These are phyloP conservation scores for Elongisporangium prolatum DNA, from an alignment of 352 stramenopile species.

Conservation along the genomic window DNA sequence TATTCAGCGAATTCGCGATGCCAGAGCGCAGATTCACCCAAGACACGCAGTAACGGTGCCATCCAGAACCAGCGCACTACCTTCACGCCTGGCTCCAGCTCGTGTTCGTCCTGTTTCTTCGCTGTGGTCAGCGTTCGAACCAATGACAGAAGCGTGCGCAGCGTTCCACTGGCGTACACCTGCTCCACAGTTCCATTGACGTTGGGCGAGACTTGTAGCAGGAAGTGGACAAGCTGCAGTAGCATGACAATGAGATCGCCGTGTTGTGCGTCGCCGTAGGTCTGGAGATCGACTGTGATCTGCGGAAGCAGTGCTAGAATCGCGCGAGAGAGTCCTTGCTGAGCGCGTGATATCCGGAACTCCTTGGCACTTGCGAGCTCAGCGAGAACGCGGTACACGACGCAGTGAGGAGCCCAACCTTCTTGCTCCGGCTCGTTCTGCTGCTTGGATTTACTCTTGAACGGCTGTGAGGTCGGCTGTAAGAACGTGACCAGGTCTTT, in stretches of 20 bases:
- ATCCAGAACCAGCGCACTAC: slow-evolving; percentile 17
- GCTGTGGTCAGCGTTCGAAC: slow-evolving; percentile 15
- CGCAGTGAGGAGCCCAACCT: slow-evolving; percentile 15
- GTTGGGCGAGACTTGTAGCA: slow-evolving; percentile 26
- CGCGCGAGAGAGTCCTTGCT: slow-evolving; percentile 25
- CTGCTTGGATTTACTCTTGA: background rate
- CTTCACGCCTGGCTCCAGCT: slow-evolving; percentile 1
- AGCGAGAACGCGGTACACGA: slow-evolving; percentile 45
- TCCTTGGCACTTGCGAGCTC: slow-evolving; percentile 52
- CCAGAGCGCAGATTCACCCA: slow-evolving; percentile 50
- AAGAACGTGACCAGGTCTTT: slow-evolving; percentile 28
- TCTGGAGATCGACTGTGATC: slow-evolving; percentile 32
- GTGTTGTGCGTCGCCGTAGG: slow-evolving; percentile 12
- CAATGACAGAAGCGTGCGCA: slow-evolving; percentile 37
- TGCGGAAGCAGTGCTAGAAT: slow-evolving; percentile 36
- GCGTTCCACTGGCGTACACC: slow-evolving; percentile 38
- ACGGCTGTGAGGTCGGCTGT: slow-evolving; percentile 2
- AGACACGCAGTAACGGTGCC: slow-evolving; percentile 35
- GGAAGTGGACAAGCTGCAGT: slow-evolving; percentile 44
- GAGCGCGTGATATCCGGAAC: slow-evolving; percentile 32
- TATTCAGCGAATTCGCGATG: slow-evolving; percentile 35
- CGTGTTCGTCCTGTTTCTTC: slow-evolving; percentile 3
- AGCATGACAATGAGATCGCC: slow-evolving; percentile 37
- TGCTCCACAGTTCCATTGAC: slow-evolving; percentile 20
- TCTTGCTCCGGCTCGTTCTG: slow-evolving; percentile 4